Conservation (phyloP, 2,329 filamentous ascomycete species). For the Beauveria medogensis region DNA sequence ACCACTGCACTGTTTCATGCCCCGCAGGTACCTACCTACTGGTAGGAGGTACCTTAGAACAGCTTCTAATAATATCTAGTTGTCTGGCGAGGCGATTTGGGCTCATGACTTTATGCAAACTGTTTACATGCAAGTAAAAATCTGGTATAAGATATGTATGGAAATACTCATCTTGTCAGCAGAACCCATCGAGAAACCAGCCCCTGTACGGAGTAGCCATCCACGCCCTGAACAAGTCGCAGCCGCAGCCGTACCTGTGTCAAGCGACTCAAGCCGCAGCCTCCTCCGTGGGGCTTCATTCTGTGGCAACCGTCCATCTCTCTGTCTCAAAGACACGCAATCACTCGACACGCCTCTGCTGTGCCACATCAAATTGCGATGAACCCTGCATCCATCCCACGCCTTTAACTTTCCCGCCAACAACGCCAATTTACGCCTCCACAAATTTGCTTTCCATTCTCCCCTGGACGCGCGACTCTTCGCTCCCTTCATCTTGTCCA, state of each 20-base stretch:
- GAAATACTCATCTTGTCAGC: too few species aligned
- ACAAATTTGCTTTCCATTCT: not conserved
- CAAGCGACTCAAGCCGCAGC: not conserved
- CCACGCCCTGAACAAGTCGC: not conserved
- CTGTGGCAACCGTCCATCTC: constrained; percentile 4
- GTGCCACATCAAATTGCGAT: constrained; percentile 8
- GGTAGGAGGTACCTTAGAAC: too few species aligned
- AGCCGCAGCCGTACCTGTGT: not conserved
- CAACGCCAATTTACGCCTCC: not conserved
- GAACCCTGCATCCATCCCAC: not conserved
- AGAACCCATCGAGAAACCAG: too few species aligned
- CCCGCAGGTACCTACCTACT: not conserved
- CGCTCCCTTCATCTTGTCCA: not conserved
- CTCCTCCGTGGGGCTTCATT: constrained; percentile 4
- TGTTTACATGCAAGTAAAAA: too few species aligned
- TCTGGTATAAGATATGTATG: too few species aligned
- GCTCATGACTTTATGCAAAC: too few species aligned
- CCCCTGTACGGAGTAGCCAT: too few species aligned
- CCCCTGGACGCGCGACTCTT: not conserved
- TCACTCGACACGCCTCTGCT: constrained; percentile 1
- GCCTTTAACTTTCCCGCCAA: not conserved
- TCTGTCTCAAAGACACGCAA: constrained; percentile 9
- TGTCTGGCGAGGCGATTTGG: too few species aligned
- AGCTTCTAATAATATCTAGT: too few species aligned
- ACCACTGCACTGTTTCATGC: not conserved